Evolutionary conservation across 352 stramenopile genomes (phyloP), one percentile per base, ranked within the genome.

Genomic region (Pythium diclinum): DNA sequence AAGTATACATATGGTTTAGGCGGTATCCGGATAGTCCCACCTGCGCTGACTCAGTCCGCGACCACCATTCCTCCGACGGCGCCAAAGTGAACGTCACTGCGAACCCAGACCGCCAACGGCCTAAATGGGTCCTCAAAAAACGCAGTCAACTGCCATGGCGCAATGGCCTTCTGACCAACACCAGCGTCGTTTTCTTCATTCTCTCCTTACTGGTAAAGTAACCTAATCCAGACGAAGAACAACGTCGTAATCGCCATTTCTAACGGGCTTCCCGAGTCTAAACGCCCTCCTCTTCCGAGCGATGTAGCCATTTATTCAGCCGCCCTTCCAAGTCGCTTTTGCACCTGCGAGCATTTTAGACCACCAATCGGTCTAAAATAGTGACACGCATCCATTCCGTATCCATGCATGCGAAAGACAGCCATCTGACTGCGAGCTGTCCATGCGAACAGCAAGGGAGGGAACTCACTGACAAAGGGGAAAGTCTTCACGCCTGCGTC

Each of bases 401-500:
- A 51, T 51, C 44, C 44, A 51, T 51, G 44, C 17, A 51, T 51
- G 44, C 17, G 44, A 51, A 51, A 51, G 44, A 19, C 44, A 7
- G 44, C 44, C 44, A 51, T 51, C 17, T 51, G 44, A 25, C 36
- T 42, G 36, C 36, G n/a, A 10, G 16, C 36, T 6, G 36, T 10
- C 7, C 1, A 8, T 1, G 33, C 33, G 33, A 36, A 36, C 33
- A 36, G 33, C 33, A 42, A 42, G 36, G 36, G 16, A 10, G 16
- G 9, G 8, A 10, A n/a, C 36, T 42, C 6, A 14, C 11, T 28
- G 25, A 5, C 36, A 6, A 42, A 6, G 7, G 3, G 6, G 36
- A 13, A 10, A 42, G 8, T 13, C 40, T 4, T 16, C 40, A 47
- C 40, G 8, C 40, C 16, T 47, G 40, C 14, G 8, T 47, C 40